phyloP scores from a whole-genome alignment of 1,284 basidiomycete genomes.

The Marasmius sp. region DNA sequence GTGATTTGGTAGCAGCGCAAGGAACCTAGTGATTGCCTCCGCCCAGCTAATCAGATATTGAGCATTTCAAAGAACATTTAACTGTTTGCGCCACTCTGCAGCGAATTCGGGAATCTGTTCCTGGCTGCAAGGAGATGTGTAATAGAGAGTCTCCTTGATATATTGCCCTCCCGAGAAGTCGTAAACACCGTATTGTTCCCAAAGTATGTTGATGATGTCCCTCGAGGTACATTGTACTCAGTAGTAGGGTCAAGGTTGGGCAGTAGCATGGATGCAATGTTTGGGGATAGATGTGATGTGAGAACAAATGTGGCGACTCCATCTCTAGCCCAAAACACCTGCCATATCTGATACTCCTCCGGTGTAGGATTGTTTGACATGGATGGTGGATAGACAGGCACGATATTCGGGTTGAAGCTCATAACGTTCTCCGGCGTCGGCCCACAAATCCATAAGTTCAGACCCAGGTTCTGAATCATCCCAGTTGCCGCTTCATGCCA shows the following conservation, averaged over 20 bases:
- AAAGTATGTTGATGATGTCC: neutral
- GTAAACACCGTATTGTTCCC: neutral
- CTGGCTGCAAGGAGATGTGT: neutral
- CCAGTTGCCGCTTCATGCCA: neutral
- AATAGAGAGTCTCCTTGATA: neutral
- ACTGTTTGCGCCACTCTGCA: neutral
- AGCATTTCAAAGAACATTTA: neutral
- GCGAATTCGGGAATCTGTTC: neutral
- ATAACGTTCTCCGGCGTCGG: neutral
- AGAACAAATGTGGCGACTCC: neutral
- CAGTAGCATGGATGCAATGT: neutral
- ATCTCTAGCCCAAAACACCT: neutral
- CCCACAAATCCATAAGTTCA: neutral
- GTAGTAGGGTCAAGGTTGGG: neutral
- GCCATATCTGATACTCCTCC: neutral
- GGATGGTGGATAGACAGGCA: neutral
- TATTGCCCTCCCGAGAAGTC: neutral
- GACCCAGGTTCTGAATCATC: neutral
- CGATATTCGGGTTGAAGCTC: neutral
- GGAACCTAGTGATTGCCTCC: neutral
- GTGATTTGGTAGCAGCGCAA: neutral
- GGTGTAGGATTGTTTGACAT: too few relatives aligned
- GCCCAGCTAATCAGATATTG: neutral
- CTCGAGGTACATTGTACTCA: neutral
- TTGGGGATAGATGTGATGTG: neutral